A percentile compares a stretch with the other conserved stretches of the same genome.
These are phyloP conservation scores for Bassia scoparia DNA, from an alignment of 148 eudicot genomes.

Conservation along the genomic window DNA sequence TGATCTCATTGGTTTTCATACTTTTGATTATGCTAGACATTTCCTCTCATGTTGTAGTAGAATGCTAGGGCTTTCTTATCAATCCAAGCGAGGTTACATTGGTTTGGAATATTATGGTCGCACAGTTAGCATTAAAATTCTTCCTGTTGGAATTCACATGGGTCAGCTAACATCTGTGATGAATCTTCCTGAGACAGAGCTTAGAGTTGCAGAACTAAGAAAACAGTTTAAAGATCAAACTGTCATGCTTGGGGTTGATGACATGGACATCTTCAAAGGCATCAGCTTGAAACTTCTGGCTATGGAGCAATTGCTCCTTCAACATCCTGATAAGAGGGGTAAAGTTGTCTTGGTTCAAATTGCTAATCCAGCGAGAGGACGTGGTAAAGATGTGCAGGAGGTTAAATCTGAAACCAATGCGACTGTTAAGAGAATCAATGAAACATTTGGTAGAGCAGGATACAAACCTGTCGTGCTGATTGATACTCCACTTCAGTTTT, in stretches of 20 bases:
- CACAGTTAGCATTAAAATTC: conserved; percentile 77
- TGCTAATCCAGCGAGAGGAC: conserved; percentile 88
- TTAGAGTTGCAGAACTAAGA: conserved; percentile 49
- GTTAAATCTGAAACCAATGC: conserved; percentile 64
- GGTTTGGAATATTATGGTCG: conserved; percentile 85
- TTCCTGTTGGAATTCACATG: conserved; percentile 89
- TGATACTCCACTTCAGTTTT: conserved; percentile 57
- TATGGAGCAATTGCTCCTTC: conserved; percentile 67
- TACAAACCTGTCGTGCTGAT: conserved; percentile 70
- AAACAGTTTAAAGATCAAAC: conserved; percentile 48
- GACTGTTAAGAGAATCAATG: conserved; percentile 57
- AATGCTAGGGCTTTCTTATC: conserved; percentile 82
- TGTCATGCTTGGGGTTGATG: conserved; percentile 89
- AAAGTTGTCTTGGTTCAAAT: conserved; percentile 72
- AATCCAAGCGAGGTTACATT: conserved; percentile 75
- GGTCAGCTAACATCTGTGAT: conserved; percentile 64
- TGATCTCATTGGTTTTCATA: conserved; percentile 76
- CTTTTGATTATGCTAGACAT: conserved; percentile 84
- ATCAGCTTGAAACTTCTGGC: conserved; percentile 80
- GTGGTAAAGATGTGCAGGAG: conserved; percentile 74
- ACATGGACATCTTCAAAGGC: conserved; percentile 91
- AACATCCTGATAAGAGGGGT: conserved; percentile 67
- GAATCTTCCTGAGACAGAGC: conserved; percentile 60
- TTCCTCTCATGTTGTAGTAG: conserved; percentile 87
- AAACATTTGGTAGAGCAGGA: conserved; percentile 45